Base-by-base conservation (phyloP, 768 basidiomycete species). In the Tubosaeta sp. region DNA sequence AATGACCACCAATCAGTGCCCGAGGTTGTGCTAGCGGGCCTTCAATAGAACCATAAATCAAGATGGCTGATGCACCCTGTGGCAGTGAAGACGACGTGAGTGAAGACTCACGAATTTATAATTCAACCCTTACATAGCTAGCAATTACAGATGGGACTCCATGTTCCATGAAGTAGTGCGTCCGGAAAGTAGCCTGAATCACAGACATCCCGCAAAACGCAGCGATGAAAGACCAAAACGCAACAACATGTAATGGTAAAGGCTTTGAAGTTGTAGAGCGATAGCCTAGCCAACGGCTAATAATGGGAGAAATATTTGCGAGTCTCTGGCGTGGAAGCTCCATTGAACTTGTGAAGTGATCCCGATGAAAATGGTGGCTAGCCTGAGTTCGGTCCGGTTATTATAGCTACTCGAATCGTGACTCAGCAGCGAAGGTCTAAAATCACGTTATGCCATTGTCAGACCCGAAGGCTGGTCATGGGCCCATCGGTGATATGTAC, bases 61-160 rank as follows among this genome's bases (percentile, higher is more conserved):
- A 69, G 9, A 81, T 76, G 6, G 81, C 81, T 11, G 77, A 76
- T 22, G 80, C 80, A 19, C 77, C 81, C 82, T 82, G 59, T 25
- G 12, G 17, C 43, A 32, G 48, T 6, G n/a, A n/a, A 41, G 34
- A 45, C 14, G 11, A 26, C 26, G 29, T 50, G 16, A 8, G 38
- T 39, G 16, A 48, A 25, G 10, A 22, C 22, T 22, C 22, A 17
- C 38, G 9, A 22, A 39, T 1, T 4, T 11, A 29, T 16, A 19
- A 35, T n/a, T 13, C 46, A 39, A 54, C 17, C 17, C 60, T 59
- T 52, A 63, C 64, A 60, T 48, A 53, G 41, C 56, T 65, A 4
- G 53, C 63, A 17, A 65, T 39, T 25, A 65, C 50, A 3, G 55
- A 14, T 25, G 61, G 80, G 1, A 79, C 78, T 16, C 69, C 69